phyloP scores from a whole-genome alignment of 768 basidiomycete species.

The Psilocybe cubensis region DNA sequence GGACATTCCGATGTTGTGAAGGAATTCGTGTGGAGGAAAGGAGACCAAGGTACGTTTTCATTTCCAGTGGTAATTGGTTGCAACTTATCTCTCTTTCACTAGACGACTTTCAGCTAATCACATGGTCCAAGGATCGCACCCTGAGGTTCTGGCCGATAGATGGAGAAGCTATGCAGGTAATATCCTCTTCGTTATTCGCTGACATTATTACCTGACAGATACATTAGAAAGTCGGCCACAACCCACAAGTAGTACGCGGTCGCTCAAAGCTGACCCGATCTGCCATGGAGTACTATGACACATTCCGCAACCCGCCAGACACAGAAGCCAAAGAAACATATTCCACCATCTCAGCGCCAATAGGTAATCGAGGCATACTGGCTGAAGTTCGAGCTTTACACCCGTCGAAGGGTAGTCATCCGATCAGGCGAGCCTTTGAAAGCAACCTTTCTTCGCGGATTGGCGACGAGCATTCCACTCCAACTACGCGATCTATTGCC shows the following conservation, averaged over 20 bases:
- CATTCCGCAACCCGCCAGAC: slow-evolving; percentile 62
- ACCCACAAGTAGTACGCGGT: slow-evolving; percentile 31
- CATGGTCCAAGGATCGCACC: slow-evolving; percentile 87
- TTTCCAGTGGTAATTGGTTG: background rate
- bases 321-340: slow-evolving; percentile 28
- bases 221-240: slow-evolving; percentile 53
- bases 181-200: slow-evolving; percentile 7
- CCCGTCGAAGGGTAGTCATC: slow-evolving; percentile 21
- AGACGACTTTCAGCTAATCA: slow-evolving; percentile 64
- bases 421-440: background rate
- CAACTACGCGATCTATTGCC: slow-evolving; percentile 1
- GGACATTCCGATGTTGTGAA: slow-evolving; percentile 95
- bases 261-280: slow-evolving; percentile 31
- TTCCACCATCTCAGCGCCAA: slow-evolving; percentile 65
- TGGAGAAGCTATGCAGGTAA: slow-evolving; percentile 67
- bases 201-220: background rate
- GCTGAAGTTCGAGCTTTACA: slow-evolving; percentile 69
- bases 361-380: slow-evolving; percentile 67
- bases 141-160: slow-evolving; percentile 91
- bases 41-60: slow-evolving; percentile 48
- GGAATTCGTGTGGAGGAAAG: slow-evolving; percentile 95
- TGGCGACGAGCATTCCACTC: background rate
- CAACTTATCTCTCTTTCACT: background rate
- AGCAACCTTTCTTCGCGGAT: background rate
- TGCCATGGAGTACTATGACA: slow-evolving; percentile 31